These are phyloP conservation scores for Cynanchum wilfordii DNA, from an alignment of 257 asterid genomes.

Conservation along the genomic window DNA sequence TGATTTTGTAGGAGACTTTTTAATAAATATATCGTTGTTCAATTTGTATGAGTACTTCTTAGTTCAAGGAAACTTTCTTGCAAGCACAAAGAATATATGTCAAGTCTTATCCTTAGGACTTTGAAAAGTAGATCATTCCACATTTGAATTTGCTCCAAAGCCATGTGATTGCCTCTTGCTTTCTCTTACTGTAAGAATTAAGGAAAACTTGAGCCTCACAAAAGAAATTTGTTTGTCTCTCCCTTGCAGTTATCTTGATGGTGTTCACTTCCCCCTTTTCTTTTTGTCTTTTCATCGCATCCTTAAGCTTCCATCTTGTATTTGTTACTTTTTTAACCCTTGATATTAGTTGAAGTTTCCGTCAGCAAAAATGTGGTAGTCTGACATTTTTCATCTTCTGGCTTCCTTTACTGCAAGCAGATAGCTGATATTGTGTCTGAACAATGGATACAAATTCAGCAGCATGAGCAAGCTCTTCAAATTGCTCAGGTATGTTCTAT, in stretches of 20 bases:
- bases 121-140: neutral
- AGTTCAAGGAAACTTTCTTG: neutral
- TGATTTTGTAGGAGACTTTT: neutral
- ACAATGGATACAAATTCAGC: conserved; percentile 91
- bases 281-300: neutral
- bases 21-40: neutral
- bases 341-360: neutral
- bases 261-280: neutral
- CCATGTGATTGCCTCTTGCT: neutral
- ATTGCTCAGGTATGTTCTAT: conserved; percentile 52
- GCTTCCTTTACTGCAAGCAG: conserved; percentile 27
- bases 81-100: neutral
- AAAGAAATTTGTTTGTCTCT: conserved; percentile 1
- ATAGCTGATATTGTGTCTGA: conserved; percentile 59
- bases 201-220: neutral
- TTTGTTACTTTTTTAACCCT: neutral
- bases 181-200: neutral
- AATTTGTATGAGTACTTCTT: neutral
- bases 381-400: neutral
- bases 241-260: neutral
- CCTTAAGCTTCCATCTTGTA: neutral
- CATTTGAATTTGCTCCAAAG: neutral
- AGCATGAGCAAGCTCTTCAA: conserved; percentile 90
- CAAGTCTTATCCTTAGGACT: neutral
- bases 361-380: conserved; percentile 5